Percentiles rank a stretch among this genome's conserved stretches.
phyloP scores from a whole-genome alignment of 2,329 filamentous ascomycete species.

The Phaeosphaeria sp. region DNA sequence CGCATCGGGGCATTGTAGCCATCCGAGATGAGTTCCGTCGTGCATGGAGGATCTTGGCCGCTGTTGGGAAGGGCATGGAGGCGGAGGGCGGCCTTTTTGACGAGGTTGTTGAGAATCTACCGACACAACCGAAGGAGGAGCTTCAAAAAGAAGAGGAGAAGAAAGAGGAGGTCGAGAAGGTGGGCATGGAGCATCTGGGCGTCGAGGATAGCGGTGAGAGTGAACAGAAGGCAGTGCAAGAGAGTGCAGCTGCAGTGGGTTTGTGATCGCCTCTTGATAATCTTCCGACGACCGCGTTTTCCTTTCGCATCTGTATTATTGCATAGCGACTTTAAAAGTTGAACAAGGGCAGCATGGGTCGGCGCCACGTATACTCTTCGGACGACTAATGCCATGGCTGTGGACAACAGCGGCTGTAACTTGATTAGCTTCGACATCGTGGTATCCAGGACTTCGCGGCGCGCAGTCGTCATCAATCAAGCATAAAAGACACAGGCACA shows the following conservation, averaged over 20 bases:
- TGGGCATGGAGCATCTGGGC: not conserved
- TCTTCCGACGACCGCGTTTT: not conserved
- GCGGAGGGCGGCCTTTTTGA: slow-evolving; percentile 47
- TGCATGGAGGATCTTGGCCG: slow-evolving; percentile 69
- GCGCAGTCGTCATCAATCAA: no score
- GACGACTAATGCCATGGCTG: not conserved
- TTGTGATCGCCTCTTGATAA: not conserved
- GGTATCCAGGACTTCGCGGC: not conserved
- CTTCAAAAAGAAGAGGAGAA: not conserved
- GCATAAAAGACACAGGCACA: no score
- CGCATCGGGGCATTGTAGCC: slow-evolving; percentile 78
- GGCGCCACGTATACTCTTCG: not conserved
- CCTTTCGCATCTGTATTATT: not conserved
- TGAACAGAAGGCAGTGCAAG: not conserved
- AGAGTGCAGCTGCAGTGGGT: not conserved
- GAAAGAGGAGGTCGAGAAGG: not conserved
- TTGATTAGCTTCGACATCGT: not conserved
- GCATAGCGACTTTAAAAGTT: not conserved
- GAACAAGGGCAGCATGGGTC: not conserved
- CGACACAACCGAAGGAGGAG: not conserved
- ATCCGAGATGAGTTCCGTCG: slow-evolving; percentile 86
- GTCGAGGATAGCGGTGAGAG: not conserved
- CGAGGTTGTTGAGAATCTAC: slow-evolving; percentile 34
- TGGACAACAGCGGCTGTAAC: not conserved
- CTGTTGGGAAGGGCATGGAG: slow-evolving; percentile 29